Conservation (phyloP, 2,329 filamentous ascomycete genomes). For the Penicillium freii region DNA sequence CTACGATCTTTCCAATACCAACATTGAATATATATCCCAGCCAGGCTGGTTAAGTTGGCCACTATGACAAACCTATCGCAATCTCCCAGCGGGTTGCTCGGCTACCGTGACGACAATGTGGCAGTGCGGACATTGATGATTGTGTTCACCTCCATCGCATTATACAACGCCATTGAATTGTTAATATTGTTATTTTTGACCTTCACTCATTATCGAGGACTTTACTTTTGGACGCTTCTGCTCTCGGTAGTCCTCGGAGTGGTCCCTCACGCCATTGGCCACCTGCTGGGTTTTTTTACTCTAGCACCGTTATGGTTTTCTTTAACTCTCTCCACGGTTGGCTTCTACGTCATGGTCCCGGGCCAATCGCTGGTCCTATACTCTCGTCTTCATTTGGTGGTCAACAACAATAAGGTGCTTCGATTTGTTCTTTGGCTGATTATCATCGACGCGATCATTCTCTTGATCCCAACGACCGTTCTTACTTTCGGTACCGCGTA, state of each 20-base stretch:
- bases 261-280: slow-evolving; percentile 40
- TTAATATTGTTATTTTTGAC: slow-evolving; percentile 39
- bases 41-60: not conserved
- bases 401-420: slow-evolving; percentile 49
- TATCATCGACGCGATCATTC: slow-evolving; percentile 52
- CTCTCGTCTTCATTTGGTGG: slow-evolving; percentile 61
- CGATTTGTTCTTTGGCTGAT: slow-evolving; percentile 57
- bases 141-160: slow-evolving; percentile 41
- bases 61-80: slow-evolving; percentile 18
- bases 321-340: slow-evolving; percentile 48
- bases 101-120: slow-evolving; percentile 25
- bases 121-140: slow-evolving; percentile 31
- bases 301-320: slow-evolving; percentile 36
- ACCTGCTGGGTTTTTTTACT: slow-evolving; percentile 41
- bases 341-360: slow-evolving; percentile 60
- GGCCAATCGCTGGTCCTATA: slow-evolving; percentile 63
- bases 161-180: slow-evolving; percentile 50
- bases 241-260: slow-evolving; percentile 37
- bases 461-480: slow-evolving; percentile 55
- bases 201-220: slow-evolving; percentile 37
- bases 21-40: not conserved
- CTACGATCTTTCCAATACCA: not conserved
- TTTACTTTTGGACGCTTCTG: slow-evolving; percentile 46
- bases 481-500: slow-evolving; percentile 50
- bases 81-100: slow-evolving; percentile 30